Evolutionary conservation across 164 flowering plant species (phyloP).

Genomic region (Cinnamomum chago): DNA sequence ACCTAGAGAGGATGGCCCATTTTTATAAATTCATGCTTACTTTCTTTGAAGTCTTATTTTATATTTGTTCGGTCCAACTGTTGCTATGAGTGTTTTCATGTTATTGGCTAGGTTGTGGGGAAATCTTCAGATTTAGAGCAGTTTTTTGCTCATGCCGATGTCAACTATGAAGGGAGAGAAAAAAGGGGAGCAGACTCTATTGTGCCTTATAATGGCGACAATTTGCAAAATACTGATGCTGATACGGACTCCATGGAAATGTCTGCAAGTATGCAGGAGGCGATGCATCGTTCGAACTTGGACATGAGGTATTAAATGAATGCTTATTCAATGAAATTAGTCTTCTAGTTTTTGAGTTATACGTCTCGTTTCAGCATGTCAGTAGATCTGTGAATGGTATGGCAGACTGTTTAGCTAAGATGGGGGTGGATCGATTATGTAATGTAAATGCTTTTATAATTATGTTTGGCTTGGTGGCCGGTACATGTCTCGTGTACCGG

Average conservation of each 20-base stretch:
- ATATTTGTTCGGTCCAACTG: too few species aligned
- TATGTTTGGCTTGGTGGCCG: too few species aligned
- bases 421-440: too few species aligned
- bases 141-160: constrained; percentile 71
- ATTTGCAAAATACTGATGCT: constrained; percentile 21
- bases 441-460: too few species aligned
- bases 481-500: too few species aligned
- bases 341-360: too few species aligned
- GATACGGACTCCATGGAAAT: constrained; percentile 84
- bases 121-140: constrained; percentile 58
- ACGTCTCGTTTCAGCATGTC: too few species aligned
- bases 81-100: too few species aligned
- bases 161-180: constrained; percentile 50
- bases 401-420: too few species aligned
- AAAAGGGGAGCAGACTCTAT: constrained; percentile 32
- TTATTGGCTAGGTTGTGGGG: constrained; percentile 46
- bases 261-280: constrained; percentile 97
- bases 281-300: constrained; percentile 89
- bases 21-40: background rate
- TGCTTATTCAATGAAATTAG: constrained; percentile 4
- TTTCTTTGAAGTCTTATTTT: background rate
- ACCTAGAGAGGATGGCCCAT: background rate
- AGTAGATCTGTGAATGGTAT: too few species aligned
- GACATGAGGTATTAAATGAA: constrained; percentile 75
- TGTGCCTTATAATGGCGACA: constrained; percentile 14